Evolutionary conservation across 352 stramenopile genomes (phyloP).

Genomic region (Phytophthora idaei): DNA sequence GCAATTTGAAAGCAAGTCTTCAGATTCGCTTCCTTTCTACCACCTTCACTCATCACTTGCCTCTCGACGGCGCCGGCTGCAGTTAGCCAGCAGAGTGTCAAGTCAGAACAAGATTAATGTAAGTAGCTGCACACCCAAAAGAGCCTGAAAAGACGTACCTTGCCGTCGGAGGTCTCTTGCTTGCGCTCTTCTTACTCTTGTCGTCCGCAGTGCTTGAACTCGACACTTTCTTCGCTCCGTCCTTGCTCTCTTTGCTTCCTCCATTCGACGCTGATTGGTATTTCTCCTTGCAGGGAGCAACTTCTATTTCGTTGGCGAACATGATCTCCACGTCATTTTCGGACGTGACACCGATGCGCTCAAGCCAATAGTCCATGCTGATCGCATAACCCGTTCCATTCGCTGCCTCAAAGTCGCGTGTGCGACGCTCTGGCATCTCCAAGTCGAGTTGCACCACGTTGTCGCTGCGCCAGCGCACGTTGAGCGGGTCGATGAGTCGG

Average conservation of each 20-base stretch:
- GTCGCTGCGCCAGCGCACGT: slow-evolving; percentile 89
- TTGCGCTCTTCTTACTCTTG: slow-evolving; percentile 60
- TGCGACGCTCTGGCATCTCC: slow-evolving; percentile 85
- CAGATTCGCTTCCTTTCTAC: neutral
- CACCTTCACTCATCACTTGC: slow-evolving; percentile 25
- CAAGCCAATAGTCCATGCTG: slow-evolving; percentile 75
- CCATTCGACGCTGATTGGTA: slow-evolving; percentile 26
- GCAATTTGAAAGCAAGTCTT: no score
- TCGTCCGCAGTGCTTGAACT: slow-evolving; percentile 16
- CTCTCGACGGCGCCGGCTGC: slow-evolving; percentile 32
- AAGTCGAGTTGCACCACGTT: slow-evolving; percentile 92
- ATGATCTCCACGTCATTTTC: slow-evolving; percentile 63
- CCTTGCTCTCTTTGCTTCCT: slow-evolving; percentile 35
- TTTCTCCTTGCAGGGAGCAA: slow-evolving; percentile 44
- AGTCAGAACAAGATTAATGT: no score
- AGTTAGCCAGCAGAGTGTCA: neutral
- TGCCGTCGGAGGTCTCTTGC: slow-evolving; percentile 60
- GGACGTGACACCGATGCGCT: slow-evolving; percentile 43
- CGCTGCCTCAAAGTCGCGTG: slow-evolving; percentile 77
- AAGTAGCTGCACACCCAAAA: no score
- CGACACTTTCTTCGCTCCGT: slow-evolving; percentile 22
- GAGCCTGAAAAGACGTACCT: slow-evolving; percentile 35
- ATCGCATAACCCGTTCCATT: slow-evolving; percentile 44
- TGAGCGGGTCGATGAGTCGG: slow-evolving; percentile 85
- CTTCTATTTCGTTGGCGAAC: slow-evolving; percentile 63